phyloP scores from a whole-genome alignment of 2,329 filamentous ascomycete genomes.

The Cladosporium oxysporum region DNA sequence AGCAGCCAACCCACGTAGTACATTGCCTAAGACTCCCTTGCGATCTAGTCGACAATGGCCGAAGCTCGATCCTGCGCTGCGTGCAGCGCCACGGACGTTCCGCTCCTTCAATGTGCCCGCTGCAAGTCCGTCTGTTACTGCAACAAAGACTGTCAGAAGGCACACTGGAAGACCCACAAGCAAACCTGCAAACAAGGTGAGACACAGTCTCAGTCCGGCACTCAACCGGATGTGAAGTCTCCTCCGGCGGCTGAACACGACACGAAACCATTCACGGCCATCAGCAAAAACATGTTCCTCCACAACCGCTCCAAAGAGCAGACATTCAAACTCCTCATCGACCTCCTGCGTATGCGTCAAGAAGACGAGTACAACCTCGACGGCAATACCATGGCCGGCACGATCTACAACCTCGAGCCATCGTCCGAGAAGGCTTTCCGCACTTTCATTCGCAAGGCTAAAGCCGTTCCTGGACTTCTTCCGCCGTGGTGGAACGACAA shows the following conservation, averaged over 20 bases:
- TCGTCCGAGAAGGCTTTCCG: conserved; percentile 23
- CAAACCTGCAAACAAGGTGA: conserved; percentile 12
- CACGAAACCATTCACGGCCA: conserved; percentile 23
- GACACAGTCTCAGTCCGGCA: background rate
- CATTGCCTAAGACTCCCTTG: background rate
- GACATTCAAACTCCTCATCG: conserved; percentile 30
- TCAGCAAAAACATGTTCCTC: conserved; percentile 26
- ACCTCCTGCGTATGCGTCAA: conserved; percentile 27
- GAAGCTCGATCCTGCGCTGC: background rate
- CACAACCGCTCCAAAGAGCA: conserved; percentile 26
- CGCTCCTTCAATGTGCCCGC: conserved; percentile 32
- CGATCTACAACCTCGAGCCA: conserved; percentile 20
- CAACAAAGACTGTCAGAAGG: conserved; percentile 37
- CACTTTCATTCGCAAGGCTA: conserved; percentile 21
- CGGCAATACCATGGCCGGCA: conserved; percentile 22
- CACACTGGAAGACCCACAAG: conserved; percentile 40
- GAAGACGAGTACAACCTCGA: conserved; percentile 26
- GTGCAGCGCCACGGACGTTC: background rate
- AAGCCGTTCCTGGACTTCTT: conserved; percentile 20
- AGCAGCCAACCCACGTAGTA: background rate
- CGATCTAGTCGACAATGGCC: background rate
- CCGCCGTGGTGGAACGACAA: conserved; percentile 25
- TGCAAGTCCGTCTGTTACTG: conserved; percentile 39
- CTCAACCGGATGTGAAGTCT: background rate
- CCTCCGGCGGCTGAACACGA: background rate